A percentile compares a stretch with the other conserved stretches of the same genome.
Evolutionary conservation across 2,329 filamentous ascomycete species (phyloP).

Genomic region (Monosporascus sp.): DNA sequence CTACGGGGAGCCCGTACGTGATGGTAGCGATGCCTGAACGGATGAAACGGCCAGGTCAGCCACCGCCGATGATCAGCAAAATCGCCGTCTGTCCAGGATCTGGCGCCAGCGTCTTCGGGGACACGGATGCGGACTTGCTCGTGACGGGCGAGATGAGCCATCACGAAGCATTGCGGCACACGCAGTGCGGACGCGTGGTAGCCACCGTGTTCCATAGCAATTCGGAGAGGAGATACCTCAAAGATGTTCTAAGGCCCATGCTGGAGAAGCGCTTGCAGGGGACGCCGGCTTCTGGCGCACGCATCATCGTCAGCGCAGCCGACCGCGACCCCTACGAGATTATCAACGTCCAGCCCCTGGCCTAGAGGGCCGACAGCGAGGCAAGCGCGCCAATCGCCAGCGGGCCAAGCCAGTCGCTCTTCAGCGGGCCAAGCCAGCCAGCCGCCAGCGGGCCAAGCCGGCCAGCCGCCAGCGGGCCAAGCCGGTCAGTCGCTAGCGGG

Average conservation of each 20-base stretch:
- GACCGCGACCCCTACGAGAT: slow-evolving; percentile 90
- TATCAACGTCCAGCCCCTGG: slow-evolving; percentile 43
- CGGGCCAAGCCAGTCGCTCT: too few species aligned
- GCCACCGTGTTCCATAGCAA: slow-evolving; percentile 90
- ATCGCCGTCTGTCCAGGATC: slow-evolving; percentile 89
- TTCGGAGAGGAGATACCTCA: slow-evolving; percentile 79
- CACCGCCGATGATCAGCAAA: slow-evolving; percentile 44
- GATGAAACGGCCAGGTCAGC: slow-evolving; percentile 30
- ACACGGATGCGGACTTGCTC: slow-evolving; percentile 67
- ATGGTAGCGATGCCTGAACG: slow-evolving; percentile 41
- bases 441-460: too few species aligned
- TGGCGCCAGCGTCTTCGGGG: slow-evolving; percentile 70
- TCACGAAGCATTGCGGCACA: slow-evolving; percentile 82
- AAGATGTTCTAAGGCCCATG: slow-evolving; percentile 61
- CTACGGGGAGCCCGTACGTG: slow-evolving; percentile 57
- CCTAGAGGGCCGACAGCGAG: slow-evolving; percentile 1
- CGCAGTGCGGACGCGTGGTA: slow-evolving; percentile 76
- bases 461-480: too few species aligned
- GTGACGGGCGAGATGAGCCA: slow-evolving; percentile 93
- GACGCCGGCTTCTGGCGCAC: slow-evolving; percentile 35
- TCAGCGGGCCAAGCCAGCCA: too few species aligned
- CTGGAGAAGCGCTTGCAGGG: slow-evolving; percentile 54
- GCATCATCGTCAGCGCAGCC: slow-evolving; percentile 68
- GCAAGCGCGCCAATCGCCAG: too few species aligned
- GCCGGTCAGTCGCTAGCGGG: too few species aligned